A percentile compares a stretch with the other conserved stretches of the same genome.
Evolutionary conservation across 306 rosid species (phyloP).

Genomic region (Begonia masoniana): DNA sequence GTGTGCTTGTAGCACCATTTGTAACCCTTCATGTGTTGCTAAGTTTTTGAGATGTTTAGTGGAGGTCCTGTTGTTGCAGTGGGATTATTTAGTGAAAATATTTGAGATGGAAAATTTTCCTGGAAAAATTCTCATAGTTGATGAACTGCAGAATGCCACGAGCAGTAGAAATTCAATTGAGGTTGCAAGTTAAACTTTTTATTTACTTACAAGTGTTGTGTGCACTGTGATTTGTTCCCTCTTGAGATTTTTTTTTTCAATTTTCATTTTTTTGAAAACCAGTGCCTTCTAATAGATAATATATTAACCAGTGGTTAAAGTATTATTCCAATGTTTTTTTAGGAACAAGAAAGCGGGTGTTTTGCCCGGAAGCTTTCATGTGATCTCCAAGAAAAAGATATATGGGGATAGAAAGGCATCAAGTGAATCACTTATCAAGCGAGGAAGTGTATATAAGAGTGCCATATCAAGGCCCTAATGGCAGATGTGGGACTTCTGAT

Average conservation of each 20-base stretch:
- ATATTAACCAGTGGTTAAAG: too few relatives aligned
- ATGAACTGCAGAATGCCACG: not conserved
- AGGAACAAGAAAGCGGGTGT: not conserved
- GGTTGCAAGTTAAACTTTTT: too few relatives aligned
- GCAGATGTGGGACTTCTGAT: constrained; percentile 21
- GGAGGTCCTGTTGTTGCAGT: not conserved
- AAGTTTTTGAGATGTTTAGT: not conserved
- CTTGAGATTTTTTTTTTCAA: not conserved
- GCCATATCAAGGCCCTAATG: constrained; percentile 16
- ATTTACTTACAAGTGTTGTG: not conserved
- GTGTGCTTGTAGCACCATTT: not conserved
- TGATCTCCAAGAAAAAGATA: constrained; percentile 12
- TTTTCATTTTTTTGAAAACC: not conserved
- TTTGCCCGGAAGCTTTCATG: constrained; percentile 13
- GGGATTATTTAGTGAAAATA: not conserved
- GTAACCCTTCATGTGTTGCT: not conserved
- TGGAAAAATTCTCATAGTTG: not conserved
- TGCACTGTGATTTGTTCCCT: not conserved
- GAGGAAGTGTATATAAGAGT: constrained; percentile 35
- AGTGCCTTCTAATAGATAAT: not conserved
- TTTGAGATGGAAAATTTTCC: not conserved
- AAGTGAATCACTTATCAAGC: constrained; percentile 27
- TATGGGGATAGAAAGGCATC: constrained; percentile 23
- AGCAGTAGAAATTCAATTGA: too few relatives aligned
- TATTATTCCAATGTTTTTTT: not conserved